Evolutionary conservation across 768 basidiomycete genomes (phyloP), one percentile per base, ranked within the genome.

Genomic region (Rhizopogon vesiculosus): DNA sequence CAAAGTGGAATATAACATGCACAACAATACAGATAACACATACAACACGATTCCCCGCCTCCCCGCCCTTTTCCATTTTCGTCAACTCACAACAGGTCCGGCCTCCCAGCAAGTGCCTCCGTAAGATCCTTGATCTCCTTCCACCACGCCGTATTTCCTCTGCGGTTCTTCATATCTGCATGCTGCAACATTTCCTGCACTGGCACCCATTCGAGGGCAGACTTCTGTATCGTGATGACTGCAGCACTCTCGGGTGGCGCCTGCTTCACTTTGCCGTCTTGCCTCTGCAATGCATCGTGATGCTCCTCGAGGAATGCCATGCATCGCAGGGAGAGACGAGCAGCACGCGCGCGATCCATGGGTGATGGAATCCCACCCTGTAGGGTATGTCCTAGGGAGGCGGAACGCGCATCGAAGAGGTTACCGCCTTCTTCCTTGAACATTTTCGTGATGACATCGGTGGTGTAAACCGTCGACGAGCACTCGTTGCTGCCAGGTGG

Each of bases 311-410:
- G 79, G 82, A 97, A 98, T 35, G 85, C 75, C 91, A 99, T 94
- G 74, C 92, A 96, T 62, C 91, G 87, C 59, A 96, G 76, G 7
- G 96, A 85, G 43, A 98, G 81, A 33, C 97, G 88, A 7, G 89
- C 87, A 3, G 93, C 97, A 28, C 93, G 89, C 0, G 89, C 85
- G 50, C 96, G 91, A 74, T 98, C 97, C 63, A 91, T 80, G 0
- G 97, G 97, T 0, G 96, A 97, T 5, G 97, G 97, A 16, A 93
- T 85, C 2, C 94, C 94, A 7, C 97, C 97, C 66, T 99, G 97
- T 3, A 99, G 76, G 5, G 95, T 98, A 74, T 99, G 97, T 15
- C 97, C 97, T 18, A 99, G 83, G 1, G 93, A 89, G n/a, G 96
- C 97, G 18, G 86, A 90, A 46, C 97, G 88, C 18, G 97, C 85